Evolutionary conservation across 805 yeast species (phyloP).

Genomic region (Pichia exigua): DNA sequence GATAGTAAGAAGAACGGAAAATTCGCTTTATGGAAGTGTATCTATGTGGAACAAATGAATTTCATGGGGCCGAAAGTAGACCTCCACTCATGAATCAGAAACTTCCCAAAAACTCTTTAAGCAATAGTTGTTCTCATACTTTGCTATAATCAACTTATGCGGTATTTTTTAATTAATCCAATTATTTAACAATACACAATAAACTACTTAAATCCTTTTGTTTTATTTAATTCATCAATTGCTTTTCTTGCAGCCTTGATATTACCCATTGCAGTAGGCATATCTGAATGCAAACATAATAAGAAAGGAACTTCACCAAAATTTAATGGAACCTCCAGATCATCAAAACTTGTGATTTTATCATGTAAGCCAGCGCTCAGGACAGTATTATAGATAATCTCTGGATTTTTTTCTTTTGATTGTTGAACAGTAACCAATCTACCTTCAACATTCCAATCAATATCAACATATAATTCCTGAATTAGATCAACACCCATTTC

Average conservation of each 20-base stretch:
- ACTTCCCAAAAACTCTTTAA: neutral
- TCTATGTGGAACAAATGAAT: no score
- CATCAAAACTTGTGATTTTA: constrained; percentile 19
- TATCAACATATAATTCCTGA: constrained; percentile 32
- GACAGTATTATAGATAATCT: constrained; percentile 25
- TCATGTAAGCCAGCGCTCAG: constrained; percentile 23
- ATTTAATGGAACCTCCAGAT: constrained; percentile 21
- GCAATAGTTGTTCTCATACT: no score
- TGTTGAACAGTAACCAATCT: constrained; percentile 24
- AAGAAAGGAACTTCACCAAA: constrained; percentile 26
- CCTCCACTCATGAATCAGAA: neutral
- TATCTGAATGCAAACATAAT: constrained; percentile 32
- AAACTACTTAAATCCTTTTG: neutral
- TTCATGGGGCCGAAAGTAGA: no score
- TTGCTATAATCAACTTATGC: no score
- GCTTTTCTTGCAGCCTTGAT: constrained; percentile 27
- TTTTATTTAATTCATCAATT: constrained; percentile 20
- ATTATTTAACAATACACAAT: neutral
- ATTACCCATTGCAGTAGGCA: constrained; percentile 31
- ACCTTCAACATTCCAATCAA: constrained; percentile 29
- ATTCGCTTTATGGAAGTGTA: no score
- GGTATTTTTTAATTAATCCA: no score
- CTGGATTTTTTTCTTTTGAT: constrained; percentile 21
- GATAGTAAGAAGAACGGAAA: no score
- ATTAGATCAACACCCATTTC: constrained; percentile 29